Percentiles rank a stretch among this genome's conserved stretches.
phyloP scores from a whole-genome alignment of 1,139 yeast genomes.

The Debaryomycetaceae sp. region DNA sequence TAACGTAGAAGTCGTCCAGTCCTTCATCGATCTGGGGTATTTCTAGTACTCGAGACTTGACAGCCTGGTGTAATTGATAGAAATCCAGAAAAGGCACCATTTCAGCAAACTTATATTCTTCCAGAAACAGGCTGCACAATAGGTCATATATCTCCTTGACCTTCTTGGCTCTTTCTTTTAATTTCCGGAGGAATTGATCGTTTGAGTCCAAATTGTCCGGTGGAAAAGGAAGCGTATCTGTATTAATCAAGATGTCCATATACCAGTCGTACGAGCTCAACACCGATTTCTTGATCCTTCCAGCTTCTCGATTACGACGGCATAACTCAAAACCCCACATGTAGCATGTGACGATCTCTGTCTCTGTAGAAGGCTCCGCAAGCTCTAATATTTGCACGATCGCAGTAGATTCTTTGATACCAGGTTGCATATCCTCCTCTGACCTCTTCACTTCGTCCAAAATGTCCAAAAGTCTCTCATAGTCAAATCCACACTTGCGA shows the following conservation, averaged over 20 bases:
- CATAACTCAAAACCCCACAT: constrained; percentile 19
- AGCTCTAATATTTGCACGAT: constrained; percentile 20
- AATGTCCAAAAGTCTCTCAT: constrained; percentile 25
- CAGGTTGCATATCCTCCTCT: constrained; percentile 14
- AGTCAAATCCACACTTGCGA: constrained; percentile 22
- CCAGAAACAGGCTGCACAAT: neutral
- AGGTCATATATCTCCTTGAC: constrained; percentile 17
- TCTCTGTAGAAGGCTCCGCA: constrained; percentile 24
- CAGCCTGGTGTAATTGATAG: constrained; percentile 45
- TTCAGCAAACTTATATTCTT: neutral
- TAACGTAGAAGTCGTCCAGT: constrained; percentile 39
- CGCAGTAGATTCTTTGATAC: constrained; percentile 15
- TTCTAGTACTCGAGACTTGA: constrained; percentile 58
- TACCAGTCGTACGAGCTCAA: constrained; percentile 18
- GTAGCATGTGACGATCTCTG: constrained; percentile 29
- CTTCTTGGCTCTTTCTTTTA: constrained; percentile 16
- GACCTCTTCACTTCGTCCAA: constrained; percentile 19
- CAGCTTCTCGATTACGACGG: constrained; percentile 1
- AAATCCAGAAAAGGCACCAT: constrained; percentile 21
- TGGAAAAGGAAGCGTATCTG: constrained; percentile 9
- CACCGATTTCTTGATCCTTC: constrained; percentile 9
- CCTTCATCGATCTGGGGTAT: constrained; percentile 44
- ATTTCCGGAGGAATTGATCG: constrained; percentile 15
- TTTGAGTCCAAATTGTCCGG: constrained; percentile 9
- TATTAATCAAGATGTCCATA: constrained; percentile 24